Conservation (phyloP, 371 early-diverging fungal genomes). For the Mortierella sp. region DNA sequence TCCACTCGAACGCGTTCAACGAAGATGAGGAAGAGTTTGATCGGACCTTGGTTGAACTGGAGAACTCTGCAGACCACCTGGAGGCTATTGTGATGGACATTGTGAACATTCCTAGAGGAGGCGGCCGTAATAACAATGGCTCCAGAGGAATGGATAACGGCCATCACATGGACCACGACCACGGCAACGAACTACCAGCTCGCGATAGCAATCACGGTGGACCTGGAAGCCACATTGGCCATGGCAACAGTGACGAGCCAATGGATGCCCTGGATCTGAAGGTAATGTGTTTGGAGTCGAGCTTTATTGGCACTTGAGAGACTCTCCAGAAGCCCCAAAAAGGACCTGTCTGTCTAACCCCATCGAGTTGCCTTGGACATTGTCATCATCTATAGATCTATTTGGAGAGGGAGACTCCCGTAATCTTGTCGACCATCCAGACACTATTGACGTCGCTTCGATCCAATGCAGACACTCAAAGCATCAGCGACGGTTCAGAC, state of each 20-base stretch:
- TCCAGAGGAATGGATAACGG: slow-evolving; percentile 3
- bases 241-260: slow-evolving; percentile 13
- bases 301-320: not conserved
- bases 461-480: slow-evolving; percentile 61
- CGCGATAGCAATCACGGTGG: slow-evolving; percentile 2
- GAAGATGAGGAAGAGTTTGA: slow-evolving; percentile 74
- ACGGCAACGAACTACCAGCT: slow-evolving; percentile 2
- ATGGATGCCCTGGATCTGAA: slow-evolving; percentile 49
- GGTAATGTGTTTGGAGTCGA: slow-evolving; percentile 21
- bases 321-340: no score
- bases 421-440: slow-evolving; percentile 90
- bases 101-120: slow-evolving; percentile 72
- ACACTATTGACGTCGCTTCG: slow-evolving; percentile 78
- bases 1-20: slow-evolving; percentile 69
- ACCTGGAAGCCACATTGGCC: not conserved
- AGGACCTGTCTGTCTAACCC: no score
- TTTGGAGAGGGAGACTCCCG: slow-evolving; percentile 87
- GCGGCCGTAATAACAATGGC: slow-evolving; percentile 5
- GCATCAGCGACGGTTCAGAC: slow-evolving; percentile 71
- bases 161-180: slow-evolving; percentile 6
- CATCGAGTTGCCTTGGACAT: no score
- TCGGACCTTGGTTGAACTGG: slow-evolving; percentile 58
- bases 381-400: slow-evolving; percentile 59
- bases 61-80: slow-evolving; percentile 81
- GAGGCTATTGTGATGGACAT: slow-evolving; percentile 82